Base-by-base conservation (phyloP, 768 basidiomycete genomes). In the Cyclocybe cylindracea region DNA sequence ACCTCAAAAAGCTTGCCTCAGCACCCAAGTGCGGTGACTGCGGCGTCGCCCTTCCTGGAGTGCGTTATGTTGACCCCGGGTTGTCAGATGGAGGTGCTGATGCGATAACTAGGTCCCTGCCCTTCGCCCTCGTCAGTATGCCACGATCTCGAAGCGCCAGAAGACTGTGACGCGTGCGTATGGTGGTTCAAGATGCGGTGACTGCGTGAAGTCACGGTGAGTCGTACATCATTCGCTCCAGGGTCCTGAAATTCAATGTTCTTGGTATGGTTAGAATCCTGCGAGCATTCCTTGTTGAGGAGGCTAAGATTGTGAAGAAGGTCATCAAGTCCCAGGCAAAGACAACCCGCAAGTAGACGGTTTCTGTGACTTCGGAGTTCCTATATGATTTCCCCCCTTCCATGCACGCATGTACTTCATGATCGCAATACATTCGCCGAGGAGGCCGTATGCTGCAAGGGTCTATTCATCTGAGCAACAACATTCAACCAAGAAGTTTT, bases 281-380 rank as follows among this genome's bases (percentile, higher is more conserved):
- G 62, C 91, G 97, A 54, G 94, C 97, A 57, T 99, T 99, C 87
- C 77, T 99, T 54, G 91, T 99, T 37, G 97, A 98, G 81, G 97
- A 99, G 80, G 97, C 97, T 40, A 98, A 98, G 82, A 98, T 99
- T 64, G 97, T 99, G 69, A 99, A 99, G 87, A 89, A 85, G 77
- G 96, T 98, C 62, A 94, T 98, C 82, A 97, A 97, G 81, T 87
- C 89, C 67, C 92, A 91, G 74, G 76, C 83, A 70, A 80, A 80
- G 66, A 68, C 65, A 35, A 59, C 69, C 59, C 72, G 74, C 64
- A 78, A 78, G 66, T 77, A 77, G 64, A 67, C 51, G 44, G 44
- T 32, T 38, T 42, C 53, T 59, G 44, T 50, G 36, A 54, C 39
- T 45, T 54, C 49, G 39, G 39, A 47, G 56, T 53, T 58, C 55